Evolutionary conservation across 768 basidiomycete genomes (phyloP).

Genomic region (Lyophyllum atratum): DNA sequence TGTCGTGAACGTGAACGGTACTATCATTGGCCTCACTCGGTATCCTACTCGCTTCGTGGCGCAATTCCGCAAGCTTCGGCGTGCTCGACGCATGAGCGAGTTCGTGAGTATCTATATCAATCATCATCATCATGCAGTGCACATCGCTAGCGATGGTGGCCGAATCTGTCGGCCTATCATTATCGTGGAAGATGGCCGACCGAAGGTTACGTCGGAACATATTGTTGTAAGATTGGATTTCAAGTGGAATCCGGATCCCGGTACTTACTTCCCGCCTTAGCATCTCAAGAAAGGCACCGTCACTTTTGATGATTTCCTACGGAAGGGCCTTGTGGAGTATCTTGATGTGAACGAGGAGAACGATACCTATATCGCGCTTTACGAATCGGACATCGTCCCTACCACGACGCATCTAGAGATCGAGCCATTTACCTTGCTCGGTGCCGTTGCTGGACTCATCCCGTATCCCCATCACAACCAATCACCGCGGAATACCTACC

Average conservation of each 20-base stretch:
- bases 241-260: slow-evolving; percentile 11
- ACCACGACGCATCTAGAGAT: slow-evolving; percentile 96
- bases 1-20: slow-evolving; percentile 96
- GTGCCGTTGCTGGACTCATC: slow-evolving; percentile 97
- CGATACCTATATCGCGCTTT: slow-evolving; percentile 93
- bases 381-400: slow-evolving; percentile 82
- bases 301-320: slow-evolving; percentile 93
- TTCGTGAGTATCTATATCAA: slow-evolving; percentile 98
- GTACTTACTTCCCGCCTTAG: slow-evolving; percentile 35
- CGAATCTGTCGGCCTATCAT: slow-evolving; percentile 98
- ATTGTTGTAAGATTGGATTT: slow-evolving; percentile 55
- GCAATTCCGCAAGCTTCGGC: slow-evolving; percentile 89
- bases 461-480: slow-evolving; percentile 99
- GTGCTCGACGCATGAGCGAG: slow-evolving; percentile 90
- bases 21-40: slow-evolving; percentile 90
- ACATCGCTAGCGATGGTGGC: slow-evolving; percentile 96
- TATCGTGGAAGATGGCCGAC: slow-evolving; percentile 83
- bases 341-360: slow-evolving; percentile 99
- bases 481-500: slow-evolving; percentile 98
- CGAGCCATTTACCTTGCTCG: slow-evolving; percentile 96
- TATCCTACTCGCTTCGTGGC: slow-evolving; percentile 82
- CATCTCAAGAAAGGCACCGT: slow-evolving; percentile 77
- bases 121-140: slow-evolving; percentile 91
- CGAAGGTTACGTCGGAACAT: slow-evolving; percentile 80
- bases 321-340: slow-evolving; percentile 93